These are phyloP conservation scores for Ammopiptanthus mongolicus DNA, from an alignment of 306 rosid genomes.

Conservation along the genomic window DNA sequence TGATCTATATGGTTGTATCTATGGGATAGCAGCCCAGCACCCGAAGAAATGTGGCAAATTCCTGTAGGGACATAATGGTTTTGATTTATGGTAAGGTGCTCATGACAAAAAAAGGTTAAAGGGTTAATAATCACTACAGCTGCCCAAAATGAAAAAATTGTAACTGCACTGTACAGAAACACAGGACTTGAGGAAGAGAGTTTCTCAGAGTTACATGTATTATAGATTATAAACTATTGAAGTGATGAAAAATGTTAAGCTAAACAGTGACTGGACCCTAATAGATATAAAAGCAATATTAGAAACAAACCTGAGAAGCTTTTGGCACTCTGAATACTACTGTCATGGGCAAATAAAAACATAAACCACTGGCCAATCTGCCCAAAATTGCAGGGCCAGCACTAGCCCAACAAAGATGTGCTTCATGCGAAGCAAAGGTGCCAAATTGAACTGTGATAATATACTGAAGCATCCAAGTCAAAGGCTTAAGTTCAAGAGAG, in stretches of 20 bases:
- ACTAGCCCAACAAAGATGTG: not conserved
- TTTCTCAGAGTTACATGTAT: not conserved
- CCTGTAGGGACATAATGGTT: conserved; percentile 32
- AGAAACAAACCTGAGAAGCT: not conserved
- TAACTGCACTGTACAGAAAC: not conserved
- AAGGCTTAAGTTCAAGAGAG: not conserved
- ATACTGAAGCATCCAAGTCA: not conserved
- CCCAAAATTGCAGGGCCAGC: not conserved
- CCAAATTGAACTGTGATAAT: not conserved
- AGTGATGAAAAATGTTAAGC: not conserved
- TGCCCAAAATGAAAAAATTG: too few relatives aligned
- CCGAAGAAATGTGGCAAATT: conserved; percentile 54
- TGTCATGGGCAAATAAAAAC: not conserved
- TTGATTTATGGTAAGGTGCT: not conserved
- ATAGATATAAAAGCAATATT: not conserved
- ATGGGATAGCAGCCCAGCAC: conserved; percentile 57
- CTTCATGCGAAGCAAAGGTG: not conserved
- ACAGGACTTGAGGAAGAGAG: not conserved
- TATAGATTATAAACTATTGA: not conserved
- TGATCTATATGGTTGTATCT: conserved; percentile 31
- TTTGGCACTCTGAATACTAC: not conserved
- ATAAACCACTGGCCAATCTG: not conserved
- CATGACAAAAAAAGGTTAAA: not conserved
- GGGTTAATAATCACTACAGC: not conserved
- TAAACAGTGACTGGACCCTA: not conserved